Conservation (phyloP, 768 basidiomycete genomes). For the Pisolithus marmoratus region DNA sequence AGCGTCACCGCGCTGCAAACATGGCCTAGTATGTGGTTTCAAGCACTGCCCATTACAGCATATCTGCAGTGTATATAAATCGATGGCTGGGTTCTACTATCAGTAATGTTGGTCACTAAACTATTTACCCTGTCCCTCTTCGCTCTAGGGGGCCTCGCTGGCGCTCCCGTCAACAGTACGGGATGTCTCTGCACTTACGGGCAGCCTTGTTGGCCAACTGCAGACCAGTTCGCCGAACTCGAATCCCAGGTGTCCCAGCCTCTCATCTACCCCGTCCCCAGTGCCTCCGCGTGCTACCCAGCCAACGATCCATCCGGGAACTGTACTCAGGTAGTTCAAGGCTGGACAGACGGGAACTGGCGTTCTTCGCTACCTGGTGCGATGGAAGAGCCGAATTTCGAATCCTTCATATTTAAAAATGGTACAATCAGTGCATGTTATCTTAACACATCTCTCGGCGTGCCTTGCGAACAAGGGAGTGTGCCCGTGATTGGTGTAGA, state of each 20-base stretch:
- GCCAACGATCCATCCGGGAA: conserved; percentile 25
- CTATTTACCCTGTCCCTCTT: not conserved
- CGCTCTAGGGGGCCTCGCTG: not conserved
- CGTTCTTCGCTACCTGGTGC: too few species aligned
- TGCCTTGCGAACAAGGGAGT: conserved; percentile 11
- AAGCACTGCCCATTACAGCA: too few species aligned
- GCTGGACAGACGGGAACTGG: too few species aligned
- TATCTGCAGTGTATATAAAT: too few species aligned
- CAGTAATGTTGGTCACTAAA: not conserved
- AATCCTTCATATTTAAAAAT: too few species aligned
- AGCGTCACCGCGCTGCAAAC: too few species aligned
- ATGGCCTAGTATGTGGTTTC: too few species aligned
- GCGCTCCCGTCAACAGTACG: not conserved
- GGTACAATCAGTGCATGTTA: too few species aligned
- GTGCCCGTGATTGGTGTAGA: too few species aligned
- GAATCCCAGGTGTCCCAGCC: conserved; percentile 35
- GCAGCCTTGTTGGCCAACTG: conserved; percentile 36
- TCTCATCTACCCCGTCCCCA: conserved; percentile 34
- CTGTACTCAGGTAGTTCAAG: conserved; percentile 25
- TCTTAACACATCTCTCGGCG: too few species aligned
- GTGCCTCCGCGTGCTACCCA: conserved; percentile 37
- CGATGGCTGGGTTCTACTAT: not conserved
- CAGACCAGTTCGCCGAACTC: conserved; percentile 25
- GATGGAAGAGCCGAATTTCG: too few species aligned
- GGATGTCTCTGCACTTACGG: conserved; percentile 34